These are phyloP conservation scores for Aspergillus thermomutatus DNA, from an alignment of 2,329 filamentous ascomycete species.

Conservation along the genomic window DNA sequence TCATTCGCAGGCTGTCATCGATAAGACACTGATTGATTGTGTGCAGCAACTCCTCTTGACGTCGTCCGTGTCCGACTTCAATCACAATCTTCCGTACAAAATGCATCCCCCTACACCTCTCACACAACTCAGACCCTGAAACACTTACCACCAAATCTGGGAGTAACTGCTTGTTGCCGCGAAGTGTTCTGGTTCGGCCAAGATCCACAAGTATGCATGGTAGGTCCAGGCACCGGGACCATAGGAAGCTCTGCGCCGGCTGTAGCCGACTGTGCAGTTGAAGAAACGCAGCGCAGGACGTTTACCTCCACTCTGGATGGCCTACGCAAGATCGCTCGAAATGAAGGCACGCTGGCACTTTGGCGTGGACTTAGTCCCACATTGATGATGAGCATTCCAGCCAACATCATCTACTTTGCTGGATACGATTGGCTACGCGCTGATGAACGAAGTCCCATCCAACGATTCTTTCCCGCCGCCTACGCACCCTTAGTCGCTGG, in stretches of 20 bases:
- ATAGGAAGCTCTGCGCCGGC: slow-evolving; percentile 42
- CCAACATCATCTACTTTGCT: slow-evolving; percentile 97
- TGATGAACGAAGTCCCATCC: slow-evolving; percentile 69
- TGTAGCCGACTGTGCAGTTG: slow-evolving; percentile 73
- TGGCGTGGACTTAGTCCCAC: slow-evolving; percentile 96
- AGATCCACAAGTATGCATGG: slow-evolving; percentile 74
- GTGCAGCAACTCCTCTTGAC: slow-evolving; percentile 84
- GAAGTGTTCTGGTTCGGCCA: slow-evolving; percentile 97
- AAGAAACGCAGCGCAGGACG: slow-evolving; percentile 76
- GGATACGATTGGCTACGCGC: slow-evolving; percentile 93
- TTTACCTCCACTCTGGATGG: slow-evolving; percentile 92
- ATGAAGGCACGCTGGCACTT: slow-evolving; percentile 80
- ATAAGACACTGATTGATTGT: slow-evolving; percentile 12
- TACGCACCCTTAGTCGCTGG: slow-evolving; percentile 81
- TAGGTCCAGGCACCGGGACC: slow-evolving; percentile 46
- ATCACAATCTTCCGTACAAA: slow-evolving; percentile 64
- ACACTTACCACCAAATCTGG: slow-evolving; percentile 76
- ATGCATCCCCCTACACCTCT: slow-evolving; percentile 54
- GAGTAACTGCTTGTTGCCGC: slow-evolving; percentile 90
- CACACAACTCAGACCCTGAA: slow-evolving; percentile 53
- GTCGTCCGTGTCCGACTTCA: slow-evolving; percentile 94
- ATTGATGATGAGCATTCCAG: slow-evolving; percentile 86
- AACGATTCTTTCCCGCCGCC: slow-evolving; percentile 59
- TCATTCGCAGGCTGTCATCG: not conserved
- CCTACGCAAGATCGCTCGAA: slow-evolving; percentile 86